Evolutionary conservation across 192 early-diverging fungal genomes (phyloP).

Genomic region (Linnemannia zychae): DNA sequence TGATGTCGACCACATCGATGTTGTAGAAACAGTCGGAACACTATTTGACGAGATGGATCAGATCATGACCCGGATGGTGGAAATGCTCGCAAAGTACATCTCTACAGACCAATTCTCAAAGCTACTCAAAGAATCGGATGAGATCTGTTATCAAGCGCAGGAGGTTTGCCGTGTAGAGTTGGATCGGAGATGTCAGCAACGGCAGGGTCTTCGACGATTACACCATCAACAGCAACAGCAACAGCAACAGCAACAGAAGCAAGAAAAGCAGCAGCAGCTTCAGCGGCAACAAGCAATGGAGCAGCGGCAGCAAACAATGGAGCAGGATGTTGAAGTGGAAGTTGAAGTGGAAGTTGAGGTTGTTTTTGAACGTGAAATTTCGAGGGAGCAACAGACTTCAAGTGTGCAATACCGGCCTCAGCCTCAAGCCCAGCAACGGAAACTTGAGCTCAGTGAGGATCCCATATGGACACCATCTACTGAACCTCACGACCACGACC

Average conservation of each 20-base stretch:
- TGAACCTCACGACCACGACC: not conserved
- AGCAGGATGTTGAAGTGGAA: not conserved
- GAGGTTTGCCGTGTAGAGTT: conserved; percentile 16
- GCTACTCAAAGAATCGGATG: conserved; percentile 28
- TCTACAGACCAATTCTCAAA: conserved; percentile 29
- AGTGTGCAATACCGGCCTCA: not conserved
- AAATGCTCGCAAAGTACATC: conserved; percentile 24
- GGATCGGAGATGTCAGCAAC: not conserved
- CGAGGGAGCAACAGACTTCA: not conserved
- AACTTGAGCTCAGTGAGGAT: not conserved
- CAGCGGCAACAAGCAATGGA: not conserved
- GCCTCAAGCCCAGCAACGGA: not conserved
- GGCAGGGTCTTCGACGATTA: not conserved
- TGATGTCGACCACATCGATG: not conserved
- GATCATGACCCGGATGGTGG: conserved; percentile 16
- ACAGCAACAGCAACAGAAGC: not conserved
- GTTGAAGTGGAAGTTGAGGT: not conserved
- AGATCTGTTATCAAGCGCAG: conserved; percentile 26
- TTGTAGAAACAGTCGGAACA: conserved; percentile 3
- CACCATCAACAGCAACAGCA: not conserved
- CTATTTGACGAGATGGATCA: conserved; percentile 39
- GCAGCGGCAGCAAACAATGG: not conserved
- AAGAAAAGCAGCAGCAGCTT: not conserved
- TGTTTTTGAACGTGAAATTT: not conserved
- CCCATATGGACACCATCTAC: too few species aligned